Base-by-base conservation (phyloP, 192 early-diverging fungal genomes). In the Physocladia obscura region DNA sequence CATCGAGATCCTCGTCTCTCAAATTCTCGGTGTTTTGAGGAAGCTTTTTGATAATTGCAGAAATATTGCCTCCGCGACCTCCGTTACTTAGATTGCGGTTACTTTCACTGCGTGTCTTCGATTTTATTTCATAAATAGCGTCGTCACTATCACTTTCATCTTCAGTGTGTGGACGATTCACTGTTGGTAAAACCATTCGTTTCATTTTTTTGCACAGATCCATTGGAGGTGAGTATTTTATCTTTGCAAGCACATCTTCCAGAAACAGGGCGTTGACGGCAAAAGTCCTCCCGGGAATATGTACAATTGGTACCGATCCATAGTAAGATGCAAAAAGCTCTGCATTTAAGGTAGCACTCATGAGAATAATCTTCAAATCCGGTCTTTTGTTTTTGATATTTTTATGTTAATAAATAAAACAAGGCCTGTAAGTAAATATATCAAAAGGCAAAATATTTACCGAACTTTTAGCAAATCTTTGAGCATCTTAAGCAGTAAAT, bases 281-380 rank as follows among this genome's bases (percentile, higher is more conserved):
- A 63, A 83, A 84, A 13, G 90, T 71, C 38, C 76, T 24, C 35
- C 82, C 82, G 78, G 89, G 79, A 81, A 92, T 51, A 51, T 54
- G 44, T 80, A 85, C 55, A 83, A 88, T 40, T 71, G 69, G 27
- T 52, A 57, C 30, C 75, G 84, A 50, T 26, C 85, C 87, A 75
- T 93, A 95, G 63, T 94, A 95, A 2, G 48, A 49, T 0, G 88
- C 81, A 74, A 95, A 95, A 34, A 87, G 71, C 17, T 88, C 85
- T 57, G 88, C 85, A 76, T 94, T 91, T 67, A 93, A 81, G 0
- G 94, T 95, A 27, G 94, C 94, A 56, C 89, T 91, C 94, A 95
- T 95, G 61, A 95, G 78, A 22, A 95, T 84, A 17, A 95, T 71
- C 29, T 81, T 80, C 29, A 95, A 71, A 52, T 89, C 82, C 26